These are phyloP conservation scores for Fusarium verticillioides DNA, from an alignment of 2,329 filamentous ascomycete genomes.

Conservation along the genomic window DNA sequence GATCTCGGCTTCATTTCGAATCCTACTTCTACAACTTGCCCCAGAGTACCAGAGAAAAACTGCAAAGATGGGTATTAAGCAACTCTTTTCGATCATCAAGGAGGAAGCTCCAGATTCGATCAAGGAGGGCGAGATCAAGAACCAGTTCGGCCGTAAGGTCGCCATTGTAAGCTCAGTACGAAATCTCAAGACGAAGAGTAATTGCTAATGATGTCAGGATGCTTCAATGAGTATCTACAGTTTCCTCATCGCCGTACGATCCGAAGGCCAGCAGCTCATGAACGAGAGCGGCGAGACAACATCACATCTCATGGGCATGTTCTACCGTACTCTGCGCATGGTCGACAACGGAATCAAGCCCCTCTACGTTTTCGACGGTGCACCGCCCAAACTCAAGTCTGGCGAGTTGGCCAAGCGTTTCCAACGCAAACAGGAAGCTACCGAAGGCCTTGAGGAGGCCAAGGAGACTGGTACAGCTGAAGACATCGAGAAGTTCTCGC, in stretches of 20 bases:
- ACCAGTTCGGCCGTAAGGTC: slow-evolving; percentile 97
- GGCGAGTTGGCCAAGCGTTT: slow-evolving; percentile 97
- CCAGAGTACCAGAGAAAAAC: background rate
- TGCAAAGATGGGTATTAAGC: slow-evolving; percentile 71
- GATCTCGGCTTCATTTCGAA: background rate
- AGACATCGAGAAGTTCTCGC: slow-evolving; percentile 97
- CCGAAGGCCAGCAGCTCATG: slow-evolving; percentile 95
- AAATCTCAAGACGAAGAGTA: background rate
- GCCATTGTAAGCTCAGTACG: slow-evolving; percentile 78
- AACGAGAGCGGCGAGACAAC: slow-evolving; percentile 96
- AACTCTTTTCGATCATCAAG: slow-evolving; percentile 83
- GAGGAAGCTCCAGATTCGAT: slow-evolving; percentile 95
- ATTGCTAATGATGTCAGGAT: slow-evolving; percentile 47
- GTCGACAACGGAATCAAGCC: slow-evolving; percentile 99
- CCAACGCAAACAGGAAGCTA: slow-evolving; percentile 92
- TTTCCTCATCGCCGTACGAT: slow-evolving; percentile 97
- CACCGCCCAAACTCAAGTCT: slow-evolving; percentile 96
- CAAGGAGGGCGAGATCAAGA: slow-evolving; percentile 98
- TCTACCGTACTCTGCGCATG: slow-evolving; percentile 97
- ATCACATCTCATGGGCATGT: slow-evolving; percentile 98
- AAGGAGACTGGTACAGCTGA: slow-evolving; percentile 97
- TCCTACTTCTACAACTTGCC: background rate
- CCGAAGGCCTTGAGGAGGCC: slow-evolving; percentile 89
- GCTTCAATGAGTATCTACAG: slow-evolving; percentile 98
- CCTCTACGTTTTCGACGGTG: slow-evolving; percentile 96